Conservation (phyloP, 768 basidiomycete species). For the Tricholoma furcatifolium region DNA sequence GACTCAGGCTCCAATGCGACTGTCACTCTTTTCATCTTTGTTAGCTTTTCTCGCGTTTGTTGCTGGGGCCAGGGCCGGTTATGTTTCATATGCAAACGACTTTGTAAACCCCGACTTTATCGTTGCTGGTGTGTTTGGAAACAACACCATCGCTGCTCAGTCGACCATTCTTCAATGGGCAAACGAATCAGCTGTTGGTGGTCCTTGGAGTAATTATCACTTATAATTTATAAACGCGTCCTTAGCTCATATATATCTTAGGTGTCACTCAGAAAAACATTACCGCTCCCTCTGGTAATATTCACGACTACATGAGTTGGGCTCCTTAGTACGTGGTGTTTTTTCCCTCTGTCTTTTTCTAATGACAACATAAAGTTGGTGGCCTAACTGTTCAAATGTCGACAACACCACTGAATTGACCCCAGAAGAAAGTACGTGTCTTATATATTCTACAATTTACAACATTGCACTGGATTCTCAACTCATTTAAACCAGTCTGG, state of each 20-base stretch:
- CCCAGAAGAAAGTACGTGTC: constrained; percentile 44
- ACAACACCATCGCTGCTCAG: constrained; percentile 45
- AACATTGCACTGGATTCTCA: background rate
- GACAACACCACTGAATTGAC: constrained; percentile 58
- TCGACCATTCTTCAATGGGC: constrained; percentile 49
- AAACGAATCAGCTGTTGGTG: constrained; percentile 34
- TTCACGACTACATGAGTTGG: constrained; percentile 69
- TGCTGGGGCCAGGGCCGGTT: constrained; percentile 19
- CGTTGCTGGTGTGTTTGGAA: constrained; percentile 37
- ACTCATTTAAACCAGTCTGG: constrained; percentile 44
- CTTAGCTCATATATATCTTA: constrained; percentile 20
- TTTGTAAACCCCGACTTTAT: constrained; percentile 55
- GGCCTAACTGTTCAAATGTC: constrained; percentile 61
- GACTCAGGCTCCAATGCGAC: constrained; percentile 22
- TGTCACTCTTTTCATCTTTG: constrained; percentile 27
- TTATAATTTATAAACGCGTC: background rate
- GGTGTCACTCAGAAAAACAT: constrained; percentile 50
- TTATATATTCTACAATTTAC: background rate
- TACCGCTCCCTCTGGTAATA: constrained; percentile 49
- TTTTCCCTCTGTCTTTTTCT: background rate
- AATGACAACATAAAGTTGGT: constrained; percentile 37
- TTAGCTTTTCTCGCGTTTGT: constrained; percentile 17
- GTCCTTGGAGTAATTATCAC: constrained; percentile 53
- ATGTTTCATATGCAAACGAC: constrained; percentile 50
- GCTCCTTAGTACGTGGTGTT: constrained; percentile 56